Percentiles rank a stretch among this genome's conserved stretches.
These are phyloP conservation scores for Ramaria rubella DNA, from an alignment of 768 basidiomycete species.

Conservation along the genomic window DNA sequence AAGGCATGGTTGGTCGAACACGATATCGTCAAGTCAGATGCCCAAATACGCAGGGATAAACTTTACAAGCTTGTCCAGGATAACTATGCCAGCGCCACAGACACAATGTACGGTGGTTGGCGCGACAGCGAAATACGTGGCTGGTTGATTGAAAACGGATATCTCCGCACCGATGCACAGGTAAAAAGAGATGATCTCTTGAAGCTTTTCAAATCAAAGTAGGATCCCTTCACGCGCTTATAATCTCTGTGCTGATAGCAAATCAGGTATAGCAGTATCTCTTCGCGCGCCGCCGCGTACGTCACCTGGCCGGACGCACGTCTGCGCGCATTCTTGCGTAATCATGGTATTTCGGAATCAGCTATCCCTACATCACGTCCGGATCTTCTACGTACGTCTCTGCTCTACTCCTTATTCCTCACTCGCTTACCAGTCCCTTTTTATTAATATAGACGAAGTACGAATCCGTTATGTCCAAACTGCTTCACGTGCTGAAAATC, in stretches of 20 bases:
- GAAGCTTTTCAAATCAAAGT: slow-evolving; percentile 67
- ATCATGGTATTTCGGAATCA: slow-evolving; percentile 67
- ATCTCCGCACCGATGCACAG: slow-evolving; percentile 49
- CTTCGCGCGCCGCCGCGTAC: slow-evolving; percentile 51
- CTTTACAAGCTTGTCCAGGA: slow-evolving; percentile 70
- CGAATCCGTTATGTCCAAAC: slow-evolving; percentile 76
- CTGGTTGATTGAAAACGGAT: slow-evolving; percentile 72
- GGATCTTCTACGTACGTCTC: slow-evolving; percentile 63
- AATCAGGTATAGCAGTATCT: slow-evolving; percentile 46
- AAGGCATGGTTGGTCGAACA: slow-evolving; percentile 75
- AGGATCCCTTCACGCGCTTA: slow-evolving; percentile 13
- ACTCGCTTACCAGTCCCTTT: not conserved
- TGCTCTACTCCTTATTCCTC: not conserved
- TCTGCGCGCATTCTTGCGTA: slow-evolving; percentile 81
- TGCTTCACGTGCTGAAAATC: slow-evolving; percentile 45
- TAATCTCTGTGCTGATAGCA: slow-evolving; percentile 7
- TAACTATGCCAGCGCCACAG: slow-evolving; percentile 56
- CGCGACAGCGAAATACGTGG: slow-evolving; percentile 60
- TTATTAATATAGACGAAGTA: slow-evolving; percentile 49
- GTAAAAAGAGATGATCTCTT: slow-evolving; percentile 72
- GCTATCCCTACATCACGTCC: slow-evolving; percentile 58
- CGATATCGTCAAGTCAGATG: slow-evolving; percentile 64
- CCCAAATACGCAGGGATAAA: slow-evolving; percentile 64
- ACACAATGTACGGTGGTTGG: slow-evolving; percentile 66
- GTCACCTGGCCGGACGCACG: slow-evolving; percentile 90